Base-by-base conservation (phyloP, 208 protist species). In the Leishmania braziliensis region DNA sequence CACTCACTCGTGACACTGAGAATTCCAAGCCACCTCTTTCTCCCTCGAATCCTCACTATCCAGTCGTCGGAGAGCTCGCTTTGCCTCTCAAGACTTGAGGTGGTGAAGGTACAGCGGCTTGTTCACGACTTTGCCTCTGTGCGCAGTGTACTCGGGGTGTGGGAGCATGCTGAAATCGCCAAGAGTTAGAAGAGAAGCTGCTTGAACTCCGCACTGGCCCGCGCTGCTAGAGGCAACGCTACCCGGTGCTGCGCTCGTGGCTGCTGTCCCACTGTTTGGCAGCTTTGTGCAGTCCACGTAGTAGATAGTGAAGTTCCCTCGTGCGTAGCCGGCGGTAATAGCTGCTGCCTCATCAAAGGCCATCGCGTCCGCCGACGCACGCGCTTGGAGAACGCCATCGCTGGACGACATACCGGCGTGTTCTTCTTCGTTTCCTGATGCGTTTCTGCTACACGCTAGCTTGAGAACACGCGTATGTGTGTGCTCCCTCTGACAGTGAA, bases 131-230 rank as follows among this genome's bases (percentile, higher is more conserved):
- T 84, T 80, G 33, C 84, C 82, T 70, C 70, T 81, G 72, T 51
- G 75, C 26, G 85, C 84, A n/a, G 86, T 89, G 53, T 93, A 95
- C 62, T 79, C 46, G 18, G 92, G 90, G 73, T 91, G 84, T 1
- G 92, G 92, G 18, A 96, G 81, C 71, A 95, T 90, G 14, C 83
- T 81, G 80, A 92, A 95, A 79, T 88, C 76, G 5, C 92, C 89
- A 4, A 79, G 75, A 16, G 23, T 71, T 9, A 72, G 33, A 53
- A 79, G 56, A 36, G 56, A 33, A 2, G 5, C 56, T 16, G 74
- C 14, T 29, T 9, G 33, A 26, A 20, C 23, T 18, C 5, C 56
- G 39, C 39, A 20, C 9, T 20, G 5, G 36, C 66, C 53, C 29
- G 36, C 48, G 5, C 18, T 43, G 16, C 26, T 26, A 14, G 51